These are phyloP conservation scores for Diplocarpon rosae DNA, from an alignment of 2,329 filamentous ascomycete species.

Conservation along the genomic window DNA sequence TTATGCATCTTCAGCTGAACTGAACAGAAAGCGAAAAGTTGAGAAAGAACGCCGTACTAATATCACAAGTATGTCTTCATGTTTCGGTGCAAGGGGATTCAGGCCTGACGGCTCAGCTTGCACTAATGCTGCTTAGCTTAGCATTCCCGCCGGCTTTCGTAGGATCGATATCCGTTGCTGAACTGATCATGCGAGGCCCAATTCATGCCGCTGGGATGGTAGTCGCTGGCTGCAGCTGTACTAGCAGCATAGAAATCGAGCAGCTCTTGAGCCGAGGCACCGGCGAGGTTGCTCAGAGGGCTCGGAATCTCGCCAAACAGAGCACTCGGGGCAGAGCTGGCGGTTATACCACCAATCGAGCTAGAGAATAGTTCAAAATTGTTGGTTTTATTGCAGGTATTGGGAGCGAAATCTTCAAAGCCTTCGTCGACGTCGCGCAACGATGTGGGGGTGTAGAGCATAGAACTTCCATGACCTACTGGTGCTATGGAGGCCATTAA, in stretches of 20 bases:
- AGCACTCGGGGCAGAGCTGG: slow-evolving; percentile 17
- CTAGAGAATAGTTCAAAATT: slow-evolving; percentile 26
- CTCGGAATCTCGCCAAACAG: slow-evolving; percentile 24
- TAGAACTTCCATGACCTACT: slow-evolving; percentile 54
- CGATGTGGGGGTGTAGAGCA: slow-evolving; percentile 57
- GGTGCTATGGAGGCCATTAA: slow-evolving; percentile 52
- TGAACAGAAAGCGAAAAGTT: slow-evolving; percentile 7
- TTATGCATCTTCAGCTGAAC: neutral
- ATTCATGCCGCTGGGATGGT: slow-evolving; percentile 16
- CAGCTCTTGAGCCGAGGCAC: slow-evolving; percentile 19
- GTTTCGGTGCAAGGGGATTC: slow-evolving; percentile 4
- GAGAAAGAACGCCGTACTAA: slow-evolving; percentile 18
- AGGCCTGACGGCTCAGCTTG: slow-evolving; percentile 12
- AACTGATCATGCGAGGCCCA: slow-evolving; percentile 21
- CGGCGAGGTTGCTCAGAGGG: slow-evolving; percentile 13
- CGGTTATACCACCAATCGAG: slow-evolving; percentile 16
- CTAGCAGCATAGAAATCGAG: slow-evolving; percentile 24
- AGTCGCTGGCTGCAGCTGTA: slow-evolving; percentile 14
- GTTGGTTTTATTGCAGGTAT: slow-evolving; percentile 10
- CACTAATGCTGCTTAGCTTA: slow-evolving; percentile 14
- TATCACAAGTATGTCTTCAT: slow-evolving; percentile 17
- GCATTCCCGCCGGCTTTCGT: slow-evolving; percentile 9
- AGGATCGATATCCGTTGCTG: slow-evolving; percentile 13
- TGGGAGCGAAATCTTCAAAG: slow-evolving; percentile 22
- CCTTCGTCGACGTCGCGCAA: slow-evolving; percentile 50